Percentiles rank a stretch among this genome's conserved stretches.
Evolutionary conservation across 1,284 basidiomycete genomes (phyloP).

Genomic region (Spongiforma sp.): DNA sequence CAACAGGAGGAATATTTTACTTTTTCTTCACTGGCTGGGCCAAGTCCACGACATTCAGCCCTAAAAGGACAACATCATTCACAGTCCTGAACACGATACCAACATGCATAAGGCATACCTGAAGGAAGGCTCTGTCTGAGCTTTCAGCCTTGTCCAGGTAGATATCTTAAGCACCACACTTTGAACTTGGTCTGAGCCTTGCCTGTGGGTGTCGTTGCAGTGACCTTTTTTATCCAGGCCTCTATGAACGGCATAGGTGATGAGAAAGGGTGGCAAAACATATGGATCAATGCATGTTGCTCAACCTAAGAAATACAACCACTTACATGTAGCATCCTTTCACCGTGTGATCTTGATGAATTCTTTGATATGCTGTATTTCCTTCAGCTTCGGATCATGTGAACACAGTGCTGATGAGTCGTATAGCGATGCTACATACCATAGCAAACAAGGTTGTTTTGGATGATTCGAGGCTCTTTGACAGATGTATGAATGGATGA

Average conservation of each 20-base stretch:
- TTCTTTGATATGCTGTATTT: slow-evolving; percentile 98
- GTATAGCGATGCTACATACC: slow-evolving; percentile 20
- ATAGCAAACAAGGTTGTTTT: slow-evolving; percentile 22
- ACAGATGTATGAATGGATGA: too few relatives aligned
- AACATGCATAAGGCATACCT: slow-evolving; percentile 57
- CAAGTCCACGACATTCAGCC: slow-evolving; percentile 68
- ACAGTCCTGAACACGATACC: not conserved
- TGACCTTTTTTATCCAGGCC: slow-evolving; percentile 96
- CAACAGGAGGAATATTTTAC: too few relatives aligned
- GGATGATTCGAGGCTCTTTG: slow-evolving; percentile 4
- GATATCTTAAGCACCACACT: slow-evolving; percentile 96
- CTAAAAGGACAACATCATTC: slow-evolving; percentile 47
- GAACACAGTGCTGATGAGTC: not conserved
- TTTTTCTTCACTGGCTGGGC: slow-evolving; percentile 73
- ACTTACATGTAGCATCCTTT: slow-evolving; percentile 80
- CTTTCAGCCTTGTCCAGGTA: slow-evolving; percentile 99
- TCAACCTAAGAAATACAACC: too few relatives aligned
- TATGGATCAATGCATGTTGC: not conserved
- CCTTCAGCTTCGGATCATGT: slow-evolving; percentile 83
- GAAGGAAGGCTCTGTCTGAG: slow-evolving; percentile 96
- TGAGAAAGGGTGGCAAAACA: not conserved
- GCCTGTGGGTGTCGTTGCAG: slow-evolving; percentile 67
- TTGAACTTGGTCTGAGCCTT: slow-evolving; percentile 98
- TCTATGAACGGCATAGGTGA: slow-evolving; percentile 50
- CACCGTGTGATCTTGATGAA: slow-evolving; percentile 97